Evolutionary conservation across 2,329 filamentous ascomycete species (phyloP).

Genomic region (Botrytis medusae): DNA sequence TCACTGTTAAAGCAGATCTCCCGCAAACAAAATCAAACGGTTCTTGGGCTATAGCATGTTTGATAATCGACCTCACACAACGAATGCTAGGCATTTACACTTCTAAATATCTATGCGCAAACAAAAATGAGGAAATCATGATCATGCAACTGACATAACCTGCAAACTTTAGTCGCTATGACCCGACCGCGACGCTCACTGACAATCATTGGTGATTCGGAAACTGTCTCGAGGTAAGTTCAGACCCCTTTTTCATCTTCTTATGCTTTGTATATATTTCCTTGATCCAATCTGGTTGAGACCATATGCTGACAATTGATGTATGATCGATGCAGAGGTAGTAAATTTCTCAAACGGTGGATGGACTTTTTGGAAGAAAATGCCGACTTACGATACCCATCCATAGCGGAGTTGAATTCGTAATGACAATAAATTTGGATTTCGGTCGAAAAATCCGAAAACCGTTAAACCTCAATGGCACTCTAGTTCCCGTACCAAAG

Average conservation of each 20-base stretch:
- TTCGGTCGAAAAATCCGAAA: not conserved
- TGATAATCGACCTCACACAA: slow-evolving; percentile 14
- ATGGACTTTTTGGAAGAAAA: slow-evolving; percentile 89
- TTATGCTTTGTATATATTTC: slow-evolving; percentile 8
- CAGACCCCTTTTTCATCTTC: slow-evolving; percentile 25
- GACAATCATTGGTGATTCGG: slow-evolving; percentile 88
- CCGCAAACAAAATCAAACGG: slow-evolving; percentile 3
- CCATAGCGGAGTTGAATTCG: slow-evolving; percentile 46
- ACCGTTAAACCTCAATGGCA: not conserved
- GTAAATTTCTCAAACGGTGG: slow-evolving; percentile 83
- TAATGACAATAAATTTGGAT: slow-evolving; percentile 9
- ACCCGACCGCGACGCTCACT: slow-evolving; percentile 89
- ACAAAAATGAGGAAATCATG: slow-evolving; percentile 20
- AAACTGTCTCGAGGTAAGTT: slow-evolving; percentile 76
- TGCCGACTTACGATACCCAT: slow-evolving; percentile 86
- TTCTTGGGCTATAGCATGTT: slow-evolving; percentile 8
- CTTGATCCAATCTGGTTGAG: slow-evolving; percentile 23
- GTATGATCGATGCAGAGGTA: slow-evolving; percentile 60
- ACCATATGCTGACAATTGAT: slow-evolving; percentile 32
- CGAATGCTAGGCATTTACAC: not conserved
- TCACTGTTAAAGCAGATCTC: slow-evolving; percentile 1
- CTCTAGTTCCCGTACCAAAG: not conserved
- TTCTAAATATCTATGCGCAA: slow-evolving; percentile 10
- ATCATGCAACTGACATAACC: slow-evolving; percentile 24
- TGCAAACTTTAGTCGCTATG: slow-evolving; percentile 75